Percentiles rank a stretch among this genome's conserved stretches.
Evolutionary conservation across 805 yeast species (phyloP).

Genomic region (Yueomyces sinensis): DNA sequence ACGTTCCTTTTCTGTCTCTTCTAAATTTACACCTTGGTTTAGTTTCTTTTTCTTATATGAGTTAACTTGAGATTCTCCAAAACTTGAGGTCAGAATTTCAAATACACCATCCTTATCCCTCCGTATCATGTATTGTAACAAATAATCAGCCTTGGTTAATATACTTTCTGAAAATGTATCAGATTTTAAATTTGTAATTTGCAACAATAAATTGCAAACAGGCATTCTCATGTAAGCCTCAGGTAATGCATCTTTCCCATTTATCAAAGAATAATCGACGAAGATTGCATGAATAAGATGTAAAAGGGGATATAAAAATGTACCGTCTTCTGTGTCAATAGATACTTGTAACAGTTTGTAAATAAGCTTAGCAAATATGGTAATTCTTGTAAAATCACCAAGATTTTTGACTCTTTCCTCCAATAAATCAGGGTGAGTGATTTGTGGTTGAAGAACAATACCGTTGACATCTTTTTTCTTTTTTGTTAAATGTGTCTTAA

Average conservation of each 20-base stretch:
- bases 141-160: slow-evolving; percentile 40
- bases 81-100: slow-evolving; percentile 38
- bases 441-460: slow-evolving; percentile 37
- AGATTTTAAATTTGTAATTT: neutral
- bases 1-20: slow-evolving; percentile 43
- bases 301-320: slow-evolving; percentile 44
- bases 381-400: slow-evolving; percentile 38
- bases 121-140: slow-evolving; percentile 37
- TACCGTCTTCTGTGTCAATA: slow-evolving; percentile 36
- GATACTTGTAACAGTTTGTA: slow-evolving; percentile 45
- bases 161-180: slow-evolving; percentile 32
- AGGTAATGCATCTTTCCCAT: slow-evolving; percentile 23
- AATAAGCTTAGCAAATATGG: slow-evolving; percentile 40
- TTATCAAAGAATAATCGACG: slow-evolving; percentile 32
- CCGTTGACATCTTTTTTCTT: slow-evolving; percentile 28
- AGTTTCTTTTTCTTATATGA: slow-evolving; percentile 36
- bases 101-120: slow-evolving; percentile 35
- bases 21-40: slow-evolving; percentile 11
- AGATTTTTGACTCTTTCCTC: slow-evolving; percentile 25
- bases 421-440: slow-evolving; percentile 14
- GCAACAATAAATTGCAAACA: slow-evolving; percentile 27
- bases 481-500: slow-evolving; percentile 32
- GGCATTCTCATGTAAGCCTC: slow-evolving; percentile 42
- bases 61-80: slow-evolving; percentile 42
- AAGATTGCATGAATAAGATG: slow-evolving; percentile 60